phyloP scores from a whole-genome alignment of 2,329 filamentous ascomycete genomes.

The Cryphonectria naterciae region DNA sequence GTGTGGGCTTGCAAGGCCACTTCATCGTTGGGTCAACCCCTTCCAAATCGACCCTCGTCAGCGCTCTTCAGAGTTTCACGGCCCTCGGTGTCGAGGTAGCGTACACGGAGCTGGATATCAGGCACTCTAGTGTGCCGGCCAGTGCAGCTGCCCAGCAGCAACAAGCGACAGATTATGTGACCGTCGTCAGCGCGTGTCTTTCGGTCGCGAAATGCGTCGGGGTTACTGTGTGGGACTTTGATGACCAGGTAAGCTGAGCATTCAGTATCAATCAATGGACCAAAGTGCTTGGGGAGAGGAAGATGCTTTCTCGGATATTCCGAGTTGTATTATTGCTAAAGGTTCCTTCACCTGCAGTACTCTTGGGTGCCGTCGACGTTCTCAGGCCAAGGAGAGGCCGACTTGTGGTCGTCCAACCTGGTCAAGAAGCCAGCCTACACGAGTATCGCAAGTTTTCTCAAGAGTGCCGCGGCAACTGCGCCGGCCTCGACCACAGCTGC shows the following conservation, averaged over 20 bases:
- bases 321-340: not conserved
- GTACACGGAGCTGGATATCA: conserved; percentile 65
- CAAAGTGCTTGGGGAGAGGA: not conserved
- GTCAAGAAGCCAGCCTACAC: conserved; percentile 44
- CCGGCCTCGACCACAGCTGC: not conserved
- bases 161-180: conserved; percentile 52
- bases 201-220: conserved; percentile 44
- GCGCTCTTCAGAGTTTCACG: conserved; percentile 54
- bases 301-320: not conserved
- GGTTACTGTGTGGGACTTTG: conserved; percentile 48
- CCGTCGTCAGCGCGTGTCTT: conserved; percentile 43
- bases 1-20: conserved; percentile 65
- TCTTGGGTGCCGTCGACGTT: conserved; percentile 45
- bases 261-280: not conserved
- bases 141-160: conserved; percentile 44
- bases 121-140: conserved; percentile 46
- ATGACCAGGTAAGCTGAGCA: conserved; percentile 38
- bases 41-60: conserved; percentile 46
- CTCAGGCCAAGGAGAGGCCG: conserved; percentile 42
- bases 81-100: conserved; percentile 59
- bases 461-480: conserved; percentile 15
- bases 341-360: conserved; percentile 32
- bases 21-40: conserved; percentile 58
- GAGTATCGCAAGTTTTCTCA: conserved; percentile 17
- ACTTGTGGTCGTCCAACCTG: conserved; percentile 42